Percentiles rank a stretch among this genome's conserved stretches.
phyloP scores from a whole-genome alignment of 306 rosid species.

The Medicago lupulina region DNA sequence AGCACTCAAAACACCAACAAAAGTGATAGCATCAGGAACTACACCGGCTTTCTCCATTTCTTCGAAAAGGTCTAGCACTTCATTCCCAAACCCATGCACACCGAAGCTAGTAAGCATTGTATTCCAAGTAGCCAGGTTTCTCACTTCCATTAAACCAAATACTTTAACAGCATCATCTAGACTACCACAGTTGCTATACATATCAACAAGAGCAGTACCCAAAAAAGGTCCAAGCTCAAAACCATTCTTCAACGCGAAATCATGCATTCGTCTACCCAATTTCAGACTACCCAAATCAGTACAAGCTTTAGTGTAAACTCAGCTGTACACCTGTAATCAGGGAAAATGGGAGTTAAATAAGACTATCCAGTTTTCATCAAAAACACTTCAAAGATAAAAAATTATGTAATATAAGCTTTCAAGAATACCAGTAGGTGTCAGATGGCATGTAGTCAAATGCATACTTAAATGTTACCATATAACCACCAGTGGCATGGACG shows the following conservation, averaged over 20 bases:
- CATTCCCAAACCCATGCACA: conserved; percentile 67
- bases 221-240: conserved; percentile 56
- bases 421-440: conserved; percentile 83
- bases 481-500: conserved; percentile 96
- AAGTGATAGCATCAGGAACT: conserved; percentile 52
- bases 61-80: conserved; percentile 53
- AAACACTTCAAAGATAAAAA: conserved; percentile 31
- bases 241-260: conserved; percentile 54
- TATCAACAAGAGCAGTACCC: conserved; percentile 75
- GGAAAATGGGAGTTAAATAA: conserved; percentile 28
- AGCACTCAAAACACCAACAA: conserved; percentile 52
- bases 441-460: conserved; percentile 93
- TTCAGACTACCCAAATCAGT: conserved; percentile 62
- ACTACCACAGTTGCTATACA: conserved; percentile 77
- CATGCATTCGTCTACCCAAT: conserved; percentile 64
- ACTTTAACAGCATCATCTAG: conserved; percentile 58
- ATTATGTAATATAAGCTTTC: conserved; percentile 35
- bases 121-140: conserved; percentile 75
- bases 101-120: conserved; percentile 78
- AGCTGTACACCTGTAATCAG: conserved; percentile 86
- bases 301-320: conserved; percentile 78
- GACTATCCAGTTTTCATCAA: conserved; percentile 31
- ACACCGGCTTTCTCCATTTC: conserved; percentile 54
- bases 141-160: conserved; percentile 54
- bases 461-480: conserved; percentile 97